Evolutionary conservation across 2,329 filamentous ascomycete genomes (phyloP).

Genomic region (Trichophyton simii): DNA sequence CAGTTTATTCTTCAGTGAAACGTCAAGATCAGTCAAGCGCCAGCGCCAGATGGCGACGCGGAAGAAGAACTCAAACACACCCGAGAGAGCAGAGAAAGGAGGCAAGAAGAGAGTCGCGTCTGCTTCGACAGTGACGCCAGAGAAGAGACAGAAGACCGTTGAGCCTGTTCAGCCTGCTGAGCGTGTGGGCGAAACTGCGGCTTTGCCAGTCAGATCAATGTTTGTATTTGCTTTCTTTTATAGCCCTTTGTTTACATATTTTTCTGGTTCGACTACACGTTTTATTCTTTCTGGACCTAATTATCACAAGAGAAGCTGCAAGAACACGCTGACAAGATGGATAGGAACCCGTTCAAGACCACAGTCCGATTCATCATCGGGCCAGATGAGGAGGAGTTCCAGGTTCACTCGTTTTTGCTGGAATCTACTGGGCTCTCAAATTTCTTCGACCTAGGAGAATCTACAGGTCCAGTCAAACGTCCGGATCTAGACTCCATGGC

Average conservation of each 20-base stretch:
- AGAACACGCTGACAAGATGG: background rate
- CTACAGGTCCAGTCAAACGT: background rate
- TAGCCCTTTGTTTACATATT: too few species aligned
- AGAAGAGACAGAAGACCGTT: background rate
- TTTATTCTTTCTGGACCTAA: background rate
- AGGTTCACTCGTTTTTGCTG: slow-evolving; percentile 4
- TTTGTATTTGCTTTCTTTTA: background rate
- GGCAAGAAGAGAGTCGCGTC: background rate
- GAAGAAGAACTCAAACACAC: background rate
- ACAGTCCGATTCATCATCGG: slow-evolving; percentile 6
- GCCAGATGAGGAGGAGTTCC: slow-evolving; percentile 3
- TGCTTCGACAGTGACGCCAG: background rate
- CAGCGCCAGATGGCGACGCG: background rate
- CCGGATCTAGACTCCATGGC: background rate
- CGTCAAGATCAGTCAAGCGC: background rate
- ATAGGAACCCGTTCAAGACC: background rate
- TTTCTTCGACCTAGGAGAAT: background rate
- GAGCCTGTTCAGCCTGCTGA: background rate
- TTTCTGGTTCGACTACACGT: too few species aligned
- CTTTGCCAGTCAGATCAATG: background rate
- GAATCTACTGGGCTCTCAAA: background rate
- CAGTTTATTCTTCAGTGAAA: background rate
- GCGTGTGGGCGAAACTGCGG: background rate
- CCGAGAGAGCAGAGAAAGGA: background rate
- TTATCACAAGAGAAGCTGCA: background rate